Percentiles rank a stretch among this genome's conserved stretches.
These are phyloP conservation scores for Onygenales sp. DNA, from an alignment of 2,329 filamentous ascomycete species.

Conservation along the genomic window DNA sequence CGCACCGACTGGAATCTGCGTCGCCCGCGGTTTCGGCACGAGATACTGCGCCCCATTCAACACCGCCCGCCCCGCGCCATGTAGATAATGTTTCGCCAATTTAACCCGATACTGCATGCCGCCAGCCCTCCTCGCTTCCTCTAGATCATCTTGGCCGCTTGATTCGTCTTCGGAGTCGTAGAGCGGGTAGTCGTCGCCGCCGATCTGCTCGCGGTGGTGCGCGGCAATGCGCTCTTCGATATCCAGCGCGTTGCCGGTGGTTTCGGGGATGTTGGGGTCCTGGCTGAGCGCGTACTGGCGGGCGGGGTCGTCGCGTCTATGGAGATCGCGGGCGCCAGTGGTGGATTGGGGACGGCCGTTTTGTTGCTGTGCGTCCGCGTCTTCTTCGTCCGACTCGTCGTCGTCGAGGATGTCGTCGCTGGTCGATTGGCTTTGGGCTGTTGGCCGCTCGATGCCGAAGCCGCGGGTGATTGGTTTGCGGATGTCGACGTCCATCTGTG, in stretches of 20 bases:
- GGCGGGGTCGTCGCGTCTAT: slow-evolving; percentile 41
- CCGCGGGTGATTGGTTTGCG: slow-evolving; percentile 80
- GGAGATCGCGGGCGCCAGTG: slow-evolving; percentile 13
- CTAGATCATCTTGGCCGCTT: slow-evolving; percentile 62
- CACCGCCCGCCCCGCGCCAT: slow-evolving; percentile 37
- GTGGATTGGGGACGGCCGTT: slow-evolving; percentile 11
- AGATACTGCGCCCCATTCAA: slow-evolving; percentile 41
- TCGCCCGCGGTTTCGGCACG: slow-evolving; percentile 44
- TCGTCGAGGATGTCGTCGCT: slow-evolving; percentile 69
- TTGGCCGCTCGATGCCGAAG: slow-evolving; percentile 80
- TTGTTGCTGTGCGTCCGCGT: slow-evolving; percentile 20
- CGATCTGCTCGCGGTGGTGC: slow-evolving; percentile 37
- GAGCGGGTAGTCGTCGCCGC: slow-evolving; percentile 66
- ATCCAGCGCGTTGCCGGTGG: slow-evolving; percentile 49
- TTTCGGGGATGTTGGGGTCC: slow-evolving; percentile 39
- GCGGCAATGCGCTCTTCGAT: slow-evolving; percentile 73
- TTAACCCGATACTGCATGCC: slow-evolving; percentile 65
- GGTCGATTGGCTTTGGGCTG: slow-evolving; percentile 64
- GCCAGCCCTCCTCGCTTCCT: slow-evolving; percentile 67
- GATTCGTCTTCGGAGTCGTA: slow-evolving; percentile 89
- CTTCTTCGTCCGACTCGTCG: slow-evolving; percentile 59
- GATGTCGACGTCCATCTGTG: slow-evolving; percentile 97
- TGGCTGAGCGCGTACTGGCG: slow-evolving; percentile 42
- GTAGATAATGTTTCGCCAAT: slow-evolving; percentile 44
- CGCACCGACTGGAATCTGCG: slow-evolving; percentile 23